Evolutionary conservation across 768 basidiomycete species (phyloP).

Genomic region (Nevesoporus exiguus): DNA sequence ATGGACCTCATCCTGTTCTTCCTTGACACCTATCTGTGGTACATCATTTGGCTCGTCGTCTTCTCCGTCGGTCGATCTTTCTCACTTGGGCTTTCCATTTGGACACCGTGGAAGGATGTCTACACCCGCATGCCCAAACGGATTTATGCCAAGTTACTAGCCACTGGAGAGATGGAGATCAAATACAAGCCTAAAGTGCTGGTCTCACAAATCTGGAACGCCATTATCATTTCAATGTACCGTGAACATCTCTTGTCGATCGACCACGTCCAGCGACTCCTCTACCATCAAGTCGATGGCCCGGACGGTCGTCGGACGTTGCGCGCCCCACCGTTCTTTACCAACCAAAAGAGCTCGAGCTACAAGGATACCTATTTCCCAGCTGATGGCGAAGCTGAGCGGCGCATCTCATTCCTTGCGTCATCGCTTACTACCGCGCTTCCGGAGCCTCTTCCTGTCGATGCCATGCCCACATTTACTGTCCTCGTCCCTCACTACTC

Average conservation of each 20-base stretch:
- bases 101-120: slow-evolving; percentile 99
- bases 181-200: slow-evolving; percentile 99
- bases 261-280: slow-evolving; percentile 93
- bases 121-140: slow-evolving; percentile 95
- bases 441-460: slow-evolving; percentile 92
- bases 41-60: slow-evolving; percentile 97
- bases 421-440: slow-evolving; percentile 94
- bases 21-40: slow-evolving; percentile 99
- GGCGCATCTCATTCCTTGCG: slow-evolving; percentile 98
- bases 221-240: slow-evolving; percentile 99
- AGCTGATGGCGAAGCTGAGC: slow-evolving; percentile 88
- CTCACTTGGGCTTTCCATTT: slow-evolving; percentile 89
- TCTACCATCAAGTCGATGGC: slow-evolving; percentile 95
- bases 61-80: slow-evolving; percentile 92
- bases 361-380: slow-evolving; percentile 90
- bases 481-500: slow-evolving; percentile 99
- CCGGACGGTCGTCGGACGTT: slow-evolving; percentile 87
- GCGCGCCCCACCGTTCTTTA: slow-evolving; percentile 97
- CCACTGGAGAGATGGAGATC: slow-evolving; percentile 97
- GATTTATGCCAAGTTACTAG: slow-evolving; percentile 95
- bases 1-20: slow-evolving; percentile 99
- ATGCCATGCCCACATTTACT: slow-evolving; percentile 99
- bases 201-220: slow-evolving; percentile 99
- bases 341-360: slow-evolving; percentile 74
- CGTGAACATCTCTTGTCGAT: slow-evolving; percentile 97